These are phyloP conservation scores for Mortierella antarctica DNA, from an alignment of 192 early-diverging fungal species.

Conservation along the genomic window DNA sequence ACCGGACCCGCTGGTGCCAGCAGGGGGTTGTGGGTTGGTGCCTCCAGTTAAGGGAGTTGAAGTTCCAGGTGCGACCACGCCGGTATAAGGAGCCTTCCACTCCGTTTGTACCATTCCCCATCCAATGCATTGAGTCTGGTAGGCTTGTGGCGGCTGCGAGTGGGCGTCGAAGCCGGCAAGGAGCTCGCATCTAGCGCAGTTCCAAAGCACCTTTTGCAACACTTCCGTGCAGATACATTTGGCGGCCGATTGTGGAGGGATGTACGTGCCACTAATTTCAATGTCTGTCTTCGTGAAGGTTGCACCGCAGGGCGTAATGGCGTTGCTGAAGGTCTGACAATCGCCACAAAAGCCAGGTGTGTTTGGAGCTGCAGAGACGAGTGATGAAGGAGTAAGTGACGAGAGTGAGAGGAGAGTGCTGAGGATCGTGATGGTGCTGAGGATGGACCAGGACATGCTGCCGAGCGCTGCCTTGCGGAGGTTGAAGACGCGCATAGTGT, in stretches of 20 bases:
- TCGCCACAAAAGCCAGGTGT: conserved; percentile 38
- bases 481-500: background rate
- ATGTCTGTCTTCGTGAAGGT: conserved; percentile 19
- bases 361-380: conserved; percentile 8
- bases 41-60: conserved; percentile 2
- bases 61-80: conserved; percentile 29
- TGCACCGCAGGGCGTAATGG: conserved; percentile 23
- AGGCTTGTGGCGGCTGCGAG: conserved; percentile 14
- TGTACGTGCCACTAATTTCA: conserved; percentile 25
- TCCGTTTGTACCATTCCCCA: conserved; percentile 5
- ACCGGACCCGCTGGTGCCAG: background rate
- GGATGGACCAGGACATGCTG: conserved; percentile 3
- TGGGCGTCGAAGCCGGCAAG: background rate
- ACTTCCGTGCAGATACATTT: conserved; percentile 29
- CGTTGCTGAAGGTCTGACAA: conserved; percentile 35
- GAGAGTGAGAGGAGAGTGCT: conserved; percentile 10
- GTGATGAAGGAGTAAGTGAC: background rate
- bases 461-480: background rate
- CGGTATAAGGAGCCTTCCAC: conserved; percentile 26
- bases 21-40: background rate
- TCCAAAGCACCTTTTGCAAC: conserved; percentile 40
- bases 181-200: conserved; percentile 20
- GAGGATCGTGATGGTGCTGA: conserved; percentile 3
- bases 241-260: conserved; percentile 12
- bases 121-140: conserved; percentile 14